Evolutionary conservation across 345 rosid species (phyloP).

Genomic region (Hirschfeldia incana): DNA sequence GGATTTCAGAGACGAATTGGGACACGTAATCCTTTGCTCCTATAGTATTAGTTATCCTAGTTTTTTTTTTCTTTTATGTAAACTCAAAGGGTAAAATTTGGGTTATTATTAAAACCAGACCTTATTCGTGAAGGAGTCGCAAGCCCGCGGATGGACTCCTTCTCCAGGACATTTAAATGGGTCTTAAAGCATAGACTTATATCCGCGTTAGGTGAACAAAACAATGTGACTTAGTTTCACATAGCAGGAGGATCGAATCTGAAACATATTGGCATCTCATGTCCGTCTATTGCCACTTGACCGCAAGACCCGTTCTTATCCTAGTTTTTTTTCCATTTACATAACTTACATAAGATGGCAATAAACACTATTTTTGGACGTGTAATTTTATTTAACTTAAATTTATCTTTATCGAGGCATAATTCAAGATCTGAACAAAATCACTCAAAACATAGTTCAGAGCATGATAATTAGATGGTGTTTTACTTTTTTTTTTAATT

Average conservation of each 20-base stretch:
- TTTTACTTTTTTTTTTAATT: too few relatives aligned
- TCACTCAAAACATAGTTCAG: background rate
- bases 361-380: background rate
- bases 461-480: background rate
- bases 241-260: too few relatives aligned
- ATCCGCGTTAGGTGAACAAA: too few relatives aligned
- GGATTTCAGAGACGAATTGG: background rate
- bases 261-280: too few relatives aligned
- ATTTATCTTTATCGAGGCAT: background rate
- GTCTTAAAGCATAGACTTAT: too few relatives aligned
- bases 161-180: too few relatives aligned
- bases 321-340: background rate
- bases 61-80: background rate
- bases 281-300: too few relatives aligned
- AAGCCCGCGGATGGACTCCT: too few relatives aligned
- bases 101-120: too few relatives aligned
- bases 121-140: too few relatives aligned
- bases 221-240: too few relatives aligned
- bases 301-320: background rate
- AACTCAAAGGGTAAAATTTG: too few relatives aligned
- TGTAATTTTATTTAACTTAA: background rate
- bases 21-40: background rate
- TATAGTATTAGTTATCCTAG: background rate
- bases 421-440: background rate
- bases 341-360: background rate